These are phyloP conservation scores for Rhodotorula sphaerocarpa DNA, from an alignment of 768 basidiomycete genomes.

Conservation along the genomic window DNA sequence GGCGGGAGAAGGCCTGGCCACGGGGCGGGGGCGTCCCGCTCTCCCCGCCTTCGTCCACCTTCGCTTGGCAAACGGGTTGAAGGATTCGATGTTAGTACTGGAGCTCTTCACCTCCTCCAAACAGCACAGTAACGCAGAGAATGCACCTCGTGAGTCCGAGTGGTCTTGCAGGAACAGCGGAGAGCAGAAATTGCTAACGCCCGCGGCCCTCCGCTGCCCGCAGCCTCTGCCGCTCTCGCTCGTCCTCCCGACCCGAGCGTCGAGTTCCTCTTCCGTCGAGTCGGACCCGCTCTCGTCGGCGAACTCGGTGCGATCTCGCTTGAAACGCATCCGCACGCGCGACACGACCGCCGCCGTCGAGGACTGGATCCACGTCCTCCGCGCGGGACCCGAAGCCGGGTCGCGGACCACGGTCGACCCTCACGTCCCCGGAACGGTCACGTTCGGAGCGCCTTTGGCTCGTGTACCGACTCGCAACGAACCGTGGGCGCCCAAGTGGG, in stretches of 20 bases:
- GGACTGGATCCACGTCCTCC: not conserved
- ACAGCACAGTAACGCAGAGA: no score
- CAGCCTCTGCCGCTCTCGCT: not conserved
- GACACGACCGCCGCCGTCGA: not conserved
- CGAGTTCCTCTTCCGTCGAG: not conserved
- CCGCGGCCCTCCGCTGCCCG: not conserved
- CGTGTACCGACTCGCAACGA: constrained; percentile 2
- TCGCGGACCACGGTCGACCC: no score
- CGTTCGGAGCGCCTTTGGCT: not conserved
- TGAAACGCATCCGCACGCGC: not conserved
- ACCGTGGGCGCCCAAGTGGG: not conserved
- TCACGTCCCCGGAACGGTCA: not conserved
- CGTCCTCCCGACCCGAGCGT: not conserved
- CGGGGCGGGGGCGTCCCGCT: no score
- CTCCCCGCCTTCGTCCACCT: no score
- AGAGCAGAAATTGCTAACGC: no score
- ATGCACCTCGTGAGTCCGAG: no score
- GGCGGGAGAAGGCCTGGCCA: no score
- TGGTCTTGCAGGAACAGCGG: no score
- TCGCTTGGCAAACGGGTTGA: no score
- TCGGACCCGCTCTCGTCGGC: not conserved
- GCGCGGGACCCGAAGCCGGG: not conserved
- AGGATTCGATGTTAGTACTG: no score
- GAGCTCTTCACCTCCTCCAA: no score
- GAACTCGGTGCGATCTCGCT: not conserved